Base-by-base conservation (phyloP, 768 basidiomycete species). In the Neoboletus subvelutipes region DNA sequence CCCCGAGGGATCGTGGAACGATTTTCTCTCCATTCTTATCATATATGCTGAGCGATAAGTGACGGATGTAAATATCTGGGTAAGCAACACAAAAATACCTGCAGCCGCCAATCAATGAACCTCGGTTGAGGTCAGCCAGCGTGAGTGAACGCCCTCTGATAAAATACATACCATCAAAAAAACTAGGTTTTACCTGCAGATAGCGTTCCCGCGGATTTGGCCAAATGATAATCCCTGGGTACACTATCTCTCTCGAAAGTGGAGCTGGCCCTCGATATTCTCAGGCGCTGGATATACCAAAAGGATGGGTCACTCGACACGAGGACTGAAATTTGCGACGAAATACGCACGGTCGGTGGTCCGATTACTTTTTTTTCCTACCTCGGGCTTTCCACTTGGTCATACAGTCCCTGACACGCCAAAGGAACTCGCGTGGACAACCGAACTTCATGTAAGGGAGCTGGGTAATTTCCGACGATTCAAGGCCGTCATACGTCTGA, bases 121-220 rank as follows among this genome's bases (percentile, higher is more conserved):
- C 55, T 56, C 48, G 56, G 31, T 58, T 22, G 15, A 43, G 42
- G n/a, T n/a, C 39, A 29, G 42, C 28, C n/a, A 22, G 45, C 29
- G 52, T 45, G 54, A 42, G 56, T 41, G 33, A 40, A 20, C 7
- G 15, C n/a, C 34, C 15, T 28, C 40, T 29, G 37, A 60, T 47
- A 57, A 45, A 58, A 58, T 24, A 48, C 48, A 56, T 31, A 34
- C 37, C 42, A 26, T 46, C 42, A 37, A 5, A 39, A n/a, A 50
- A 50, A 46, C 17, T 4, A 41, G 13, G 31, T 47, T 56, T 56
- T 59, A 58, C 58, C 46, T 52, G 51, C 43, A 48, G 33, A 63
- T 56, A 48, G 54, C 34, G 52, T 63, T 58, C 49, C 68, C 64
- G 64, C 68, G 68, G 63, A 59, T 55, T 41, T 63, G 60, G 22